A percentile compares a stretch with the other conserved stretches of the same genome.
phyloP scores from a whole-genome alignment of 768 basidiomycete species.

The Chiua virens region DNA sequence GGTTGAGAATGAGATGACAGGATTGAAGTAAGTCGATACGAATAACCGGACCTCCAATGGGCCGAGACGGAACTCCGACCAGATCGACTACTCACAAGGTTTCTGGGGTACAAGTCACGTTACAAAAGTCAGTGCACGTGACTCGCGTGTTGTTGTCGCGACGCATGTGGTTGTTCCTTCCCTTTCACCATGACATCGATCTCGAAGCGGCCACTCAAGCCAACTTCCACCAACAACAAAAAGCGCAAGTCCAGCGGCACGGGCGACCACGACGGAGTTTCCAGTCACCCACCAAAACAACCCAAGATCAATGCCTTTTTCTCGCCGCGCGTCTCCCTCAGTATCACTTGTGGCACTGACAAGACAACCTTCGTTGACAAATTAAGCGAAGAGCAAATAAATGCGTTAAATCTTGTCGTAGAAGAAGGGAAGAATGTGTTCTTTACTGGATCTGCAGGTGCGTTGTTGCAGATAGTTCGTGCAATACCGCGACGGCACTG shows the following conservation, averaged over 20 bases:
- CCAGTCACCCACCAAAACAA: constrained; percentile 13
- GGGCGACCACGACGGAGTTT: not conserved
- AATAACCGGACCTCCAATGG: too few species aligned
- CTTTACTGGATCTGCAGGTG: constrained; percentile 71
- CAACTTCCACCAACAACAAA: constrained; percentile 10
- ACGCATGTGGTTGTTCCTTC: not conserved
- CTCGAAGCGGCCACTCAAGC: constrained; percentile 9
- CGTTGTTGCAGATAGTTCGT: constrained; percentile 6
- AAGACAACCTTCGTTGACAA: constrained; percentile 35
- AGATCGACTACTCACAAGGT: not conserved
- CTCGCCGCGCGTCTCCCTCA: constrained; percentile 28
- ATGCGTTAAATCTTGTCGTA: constrained; percentile 51
- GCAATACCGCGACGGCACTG: not conserved
- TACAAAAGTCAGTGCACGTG: constrained; percentile 24
- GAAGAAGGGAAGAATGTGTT: constrained; percentile 61
- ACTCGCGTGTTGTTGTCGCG: constrained; percentile 20
- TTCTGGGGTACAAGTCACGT: not conserved
- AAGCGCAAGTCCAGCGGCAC: constrained; percentile 23
- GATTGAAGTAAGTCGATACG: too few species aligned
- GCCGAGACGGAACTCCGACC: too few species aligned
- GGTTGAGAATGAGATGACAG: too few species aligned
- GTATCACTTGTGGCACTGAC: constrained; percentile 29
- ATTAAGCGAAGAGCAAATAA: constrained; percentile 54
- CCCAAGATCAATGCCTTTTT: constrained; percentile 28
- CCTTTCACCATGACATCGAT: constrained; percentile 2